These are phyloP conservation scores for Fusarium sp. DNA, from an alignment of 2,329 filamentous ascomycete species.

Conservation along the genomic window DNA sequence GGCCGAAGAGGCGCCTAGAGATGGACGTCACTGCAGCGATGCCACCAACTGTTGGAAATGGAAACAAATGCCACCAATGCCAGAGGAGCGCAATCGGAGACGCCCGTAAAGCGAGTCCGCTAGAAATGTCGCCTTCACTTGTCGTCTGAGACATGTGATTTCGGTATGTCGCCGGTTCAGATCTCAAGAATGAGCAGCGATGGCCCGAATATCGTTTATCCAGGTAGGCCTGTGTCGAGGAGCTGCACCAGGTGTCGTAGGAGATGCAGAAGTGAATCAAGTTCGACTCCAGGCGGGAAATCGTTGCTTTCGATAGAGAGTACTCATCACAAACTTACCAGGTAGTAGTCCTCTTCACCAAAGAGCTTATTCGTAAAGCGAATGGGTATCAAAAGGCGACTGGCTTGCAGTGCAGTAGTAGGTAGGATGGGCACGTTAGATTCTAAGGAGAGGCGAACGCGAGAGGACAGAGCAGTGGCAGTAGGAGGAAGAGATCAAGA, in stretches of 20 bases:
- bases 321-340: constrained; percentile 41
- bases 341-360: constrained; percentile 27
- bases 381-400: constrained; percentile 40
- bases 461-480: constrained; percentile 36
- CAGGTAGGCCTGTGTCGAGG: neutral
- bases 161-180: constrained; percentile 7
- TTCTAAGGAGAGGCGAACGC: constrained; percentile 37
- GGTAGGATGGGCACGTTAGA: constrained; percentile 27
- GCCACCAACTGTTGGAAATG: constrained; percentile 26
- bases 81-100: constrained; percentile 19
- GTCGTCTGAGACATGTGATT: constrained; percentile 20
- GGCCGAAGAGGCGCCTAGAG: constrained; percentile 24
- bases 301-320: neutral
- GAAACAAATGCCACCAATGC: constrained; percentile 30
- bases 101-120: constrained; percentile 13
- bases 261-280: neutral
- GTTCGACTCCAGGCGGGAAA: neutral
- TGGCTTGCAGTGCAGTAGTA: constrained; percentile 42
- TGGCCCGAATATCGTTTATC: constrained; percentile 6
- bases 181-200: constrained; percentile 5
- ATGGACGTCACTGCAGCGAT: constrained; percentile 39
- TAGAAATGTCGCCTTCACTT: constrained; percentile 2
- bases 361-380: constrained; percentile 30
- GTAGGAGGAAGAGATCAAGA: constrained; percentile 27
- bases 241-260: constrained; percentile 1